Base-by-base conservation (phyloP, 768 basidiomycete genomes). In the Boletus coccyginus region DNA sequence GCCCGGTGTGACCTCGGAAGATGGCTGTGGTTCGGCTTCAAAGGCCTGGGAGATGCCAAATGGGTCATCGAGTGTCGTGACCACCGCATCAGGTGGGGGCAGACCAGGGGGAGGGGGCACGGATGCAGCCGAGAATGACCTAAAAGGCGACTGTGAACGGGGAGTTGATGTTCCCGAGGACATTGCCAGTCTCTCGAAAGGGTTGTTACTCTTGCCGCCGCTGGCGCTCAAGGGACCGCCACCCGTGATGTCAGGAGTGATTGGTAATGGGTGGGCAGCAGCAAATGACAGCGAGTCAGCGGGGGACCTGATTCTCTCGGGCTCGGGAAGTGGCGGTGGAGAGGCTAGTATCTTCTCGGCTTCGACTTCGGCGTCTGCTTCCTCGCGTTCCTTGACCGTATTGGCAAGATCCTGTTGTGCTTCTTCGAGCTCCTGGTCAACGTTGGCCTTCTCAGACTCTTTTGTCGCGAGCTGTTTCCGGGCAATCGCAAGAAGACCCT, bases 401-500 rank as follows among this genome's bases (percentile, higher is more conserved):
- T 74, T 69, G n/a, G 74, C 70, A 24, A 79, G 71, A 70, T 89
- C 87, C 3, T 70, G 75, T 45, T 76, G 73, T 8, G 85, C 85
- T 46, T 88, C 89, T 60, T 83, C 82, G 10, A 91, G 73, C 62
- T 94, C 93, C 66, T 84, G 84, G 62, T 87, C 82, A 11, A 76
- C 77, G 69, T 84, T 90, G 14, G 80, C 82, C 53, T 81, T 83
- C 64, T 92, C 90, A 0, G 80, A 77, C 70, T 98, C 96, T 59
- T 92, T 88, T 6, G 89, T 84, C 27, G 81, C 82, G 29, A 98
- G 76, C 75, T 98, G 97, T 71, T 99, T 98, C 76, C 88, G 88
- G 7, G 92, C 91, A 68, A 98, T 96, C 6, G 94, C 94, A 24
- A 96, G 79, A 60, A 96, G 78, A 11, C 97, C 97, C 70, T 93